These are phyloP conservation scores for Gracilaria caudata DNA, from an alignment of 23 red algal genomes.

Conservation along the genomic window DNA sequence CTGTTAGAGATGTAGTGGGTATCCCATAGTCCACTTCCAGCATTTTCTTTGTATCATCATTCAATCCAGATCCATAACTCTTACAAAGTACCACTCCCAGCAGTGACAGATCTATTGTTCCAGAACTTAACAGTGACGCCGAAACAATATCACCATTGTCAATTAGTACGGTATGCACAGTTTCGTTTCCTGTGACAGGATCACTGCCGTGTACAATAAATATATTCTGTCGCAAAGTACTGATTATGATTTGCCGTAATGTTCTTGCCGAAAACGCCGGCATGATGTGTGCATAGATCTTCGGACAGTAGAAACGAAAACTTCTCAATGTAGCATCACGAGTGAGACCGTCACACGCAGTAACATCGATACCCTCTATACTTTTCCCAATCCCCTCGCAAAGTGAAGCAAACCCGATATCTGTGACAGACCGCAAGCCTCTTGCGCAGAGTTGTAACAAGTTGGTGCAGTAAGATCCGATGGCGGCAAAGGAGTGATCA, in stretches of 20 bases:
- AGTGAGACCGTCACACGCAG: slow-evolving; percentile 43
- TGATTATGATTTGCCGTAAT: slow-evolving; percentile 60
- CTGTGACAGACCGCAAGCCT: slow-evolving; percentile 38
- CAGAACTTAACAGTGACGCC: slow-evolving; percentile 53
- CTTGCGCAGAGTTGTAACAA: slow-evolving; percentile 58
- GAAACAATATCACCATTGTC: slow-evolving; percentile 67
- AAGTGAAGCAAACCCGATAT: slow-evolving; percentile 37
- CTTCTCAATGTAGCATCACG: slow-evolving; percentile 43
- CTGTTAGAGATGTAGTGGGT: slow-evolving; percentile 41
- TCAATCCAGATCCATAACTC: slow-evolving; percentile 45
- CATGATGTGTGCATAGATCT: slow-evolving; percentile 67
- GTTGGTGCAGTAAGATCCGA: slow-evolving; percentile 34
- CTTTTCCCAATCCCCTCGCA: slow-evolving; percentile 46
- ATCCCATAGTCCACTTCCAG: slow-evolving; percentile 53
- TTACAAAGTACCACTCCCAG: slow-evolving; percentile 62
- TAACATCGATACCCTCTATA: slow-evolving; percentile 57
- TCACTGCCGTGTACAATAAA: slow-evolving; percentile 76
- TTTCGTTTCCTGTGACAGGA: slow-evolving; percentile 39
- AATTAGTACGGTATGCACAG: slow-evolving; percentile 60
- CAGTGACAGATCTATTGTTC: slow-evolving; percentile 58
- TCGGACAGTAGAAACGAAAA: slow-evolving; percentile 30
- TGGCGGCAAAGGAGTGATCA: slow-evolving; percentile 25
- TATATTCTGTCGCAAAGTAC: slow-evolving; percentile 58
- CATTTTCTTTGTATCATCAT: slow-evolving; percentile 60
- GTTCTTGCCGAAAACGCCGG: slow-evolving; percentile 30